Base-by-base conservation (phyloP, 148 eudicot genomes). In the Vaccinium corymbosum region DNA sequence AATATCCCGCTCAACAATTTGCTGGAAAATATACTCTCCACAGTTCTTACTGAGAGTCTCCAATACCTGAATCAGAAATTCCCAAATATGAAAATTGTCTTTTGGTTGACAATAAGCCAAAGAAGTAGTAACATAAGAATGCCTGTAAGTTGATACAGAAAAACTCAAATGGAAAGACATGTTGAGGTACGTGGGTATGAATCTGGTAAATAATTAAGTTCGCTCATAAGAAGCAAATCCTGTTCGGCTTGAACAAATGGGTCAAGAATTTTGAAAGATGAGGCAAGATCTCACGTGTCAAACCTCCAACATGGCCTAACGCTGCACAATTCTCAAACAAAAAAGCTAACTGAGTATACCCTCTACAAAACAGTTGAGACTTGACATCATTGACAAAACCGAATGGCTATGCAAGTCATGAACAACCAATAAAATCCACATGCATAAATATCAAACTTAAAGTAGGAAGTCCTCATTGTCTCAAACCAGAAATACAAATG, bases 41-140 rank as follows among this genome's bases (percentile, higher is more conserved):
- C 99, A 96, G 87, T 96, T 96, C 86, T 96, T 96, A 85, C 93
- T 94, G 22, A 96, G 91, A 72, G 98, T 93, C 87, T 96, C 99
- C 88, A 96, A 84, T 57, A 92, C 98, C 99, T 96, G 88, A 72
- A 82, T 76, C 72, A 86, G 73, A 85, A 68, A 82, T 64, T 78
- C 70, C 16, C 20, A 15, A 15, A 15, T 52, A 66, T 52, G 25
- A 20, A 62, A 76, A 2, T 51, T 8, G 53, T 25, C 12, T 15
- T 25, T 81, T 5, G 29, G 35, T 27, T 51, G 61, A 75, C 46
- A 61, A 14, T 15, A 17, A 53, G 38, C 19, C 17, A 13, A 35
- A 80, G 17, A 20, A 35, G 27, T 57, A 52, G 66, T 10, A 27
- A 78, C 48, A 15, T 14, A 79, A 53, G 13, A 27, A 78, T 79